Evolutionary conservation across 179 eudicot species (phyloP).

Genomic region (Camellia oleifera): DNA sequence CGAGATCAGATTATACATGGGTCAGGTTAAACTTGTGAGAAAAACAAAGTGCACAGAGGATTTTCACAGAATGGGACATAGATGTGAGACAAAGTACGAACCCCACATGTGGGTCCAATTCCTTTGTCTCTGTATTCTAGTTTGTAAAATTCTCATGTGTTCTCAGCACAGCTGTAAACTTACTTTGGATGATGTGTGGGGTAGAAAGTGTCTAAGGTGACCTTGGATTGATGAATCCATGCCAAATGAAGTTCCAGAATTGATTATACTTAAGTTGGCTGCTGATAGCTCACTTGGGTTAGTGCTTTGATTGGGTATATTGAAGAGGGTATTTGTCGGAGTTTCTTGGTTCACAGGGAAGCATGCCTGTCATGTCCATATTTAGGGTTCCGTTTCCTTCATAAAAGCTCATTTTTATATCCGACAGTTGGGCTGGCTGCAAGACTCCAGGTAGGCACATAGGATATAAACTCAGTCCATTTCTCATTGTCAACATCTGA

Average conservation of each 20-base stretch:
- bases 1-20: neutral
- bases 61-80: no score
- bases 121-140: no score
- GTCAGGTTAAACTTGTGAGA: neutral
- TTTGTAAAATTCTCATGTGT: no score
- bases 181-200: constrained; percentile 39
- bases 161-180: neutral
- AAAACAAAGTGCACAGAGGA: no score
- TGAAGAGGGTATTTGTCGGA: constrained; percentile 21
- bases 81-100: no score
- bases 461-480: constrained; percentile 68
- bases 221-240: constrained; percentile 27
- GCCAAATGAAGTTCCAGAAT: constrained; percentile 30
- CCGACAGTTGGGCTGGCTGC: constrained; percentile 43
- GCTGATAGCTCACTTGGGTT: constrained; percentile 25
- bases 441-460: constrained; percentile 49
- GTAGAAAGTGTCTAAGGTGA: constrained; percentile 28
- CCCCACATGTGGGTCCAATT: no score
- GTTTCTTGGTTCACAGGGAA: constrained; percentile 26
- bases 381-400: constrained; percentile 33
- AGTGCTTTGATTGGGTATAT: constrained; percentile 30
- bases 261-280: constrained; percentile 21
- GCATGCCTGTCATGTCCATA: constrained; percentile 19
- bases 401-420: constrained; percentile 33
- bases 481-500: constrained; percentile 85